Evolutionary conservation across 2,329 filamentous ascomycete genomes (phyloP).

Genomic region (Juglanconis juglandina): DNA sequence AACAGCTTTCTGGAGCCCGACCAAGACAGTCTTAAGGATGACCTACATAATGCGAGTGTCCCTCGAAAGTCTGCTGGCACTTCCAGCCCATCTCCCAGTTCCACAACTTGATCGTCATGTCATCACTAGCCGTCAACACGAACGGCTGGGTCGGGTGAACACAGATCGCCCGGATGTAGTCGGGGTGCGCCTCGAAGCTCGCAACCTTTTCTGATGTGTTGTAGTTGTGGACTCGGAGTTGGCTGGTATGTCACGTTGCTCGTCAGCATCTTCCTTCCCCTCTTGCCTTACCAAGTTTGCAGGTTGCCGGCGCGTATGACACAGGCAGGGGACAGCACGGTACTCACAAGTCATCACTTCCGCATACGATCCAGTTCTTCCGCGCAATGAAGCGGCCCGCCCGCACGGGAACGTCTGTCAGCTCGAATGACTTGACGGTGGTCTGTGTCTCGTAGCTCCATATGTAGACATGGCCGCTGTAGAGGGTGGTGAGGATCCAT

Average conservation of each 20-base stretch:
- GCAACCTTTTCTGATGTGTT: constrained; percentile 99
- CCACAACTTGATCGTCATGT: constrained; percentile 98
- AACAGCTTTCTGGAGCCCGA: background rate
- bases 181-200: constrained; percentile 93
- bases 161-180: constrained; percentile 95
- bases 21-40: background rate
- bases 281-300: constrained; percentile 3
- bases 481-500: constrained; percentile 20
- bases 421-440: constrained; percentile 97
- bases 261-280: constrained; percentile 28
- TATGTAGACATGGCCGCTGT: constrained; percentile 89
- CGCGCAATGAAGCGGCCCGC: constrained; percentile 93
- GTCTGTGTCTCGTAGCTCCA: constrained; percentile 98
- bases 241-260: constrained; percentile 57
- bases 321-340: background rate
- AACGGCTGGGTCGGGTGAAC: constrained; percentile 96
- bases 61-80: constrained; percentile 71
- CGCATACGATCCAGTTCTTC: constrained; percentile 99
- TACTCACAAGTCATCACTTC: constrained; percentile 75
- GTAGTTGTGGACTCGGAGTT: constrained; percentile 91
- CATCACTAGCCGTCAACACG: constrained; percentile 92
- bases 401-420: constrained; percentile 95
- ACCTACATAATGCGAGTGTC: constrained; percentile 76
- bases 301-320: constrained; percentile 32
- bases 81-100: constrained; percentile 99